Evolutionary conservation across 345 rosid genomes (phyloP).

Genomic region (Balakata baccata): DNA sequence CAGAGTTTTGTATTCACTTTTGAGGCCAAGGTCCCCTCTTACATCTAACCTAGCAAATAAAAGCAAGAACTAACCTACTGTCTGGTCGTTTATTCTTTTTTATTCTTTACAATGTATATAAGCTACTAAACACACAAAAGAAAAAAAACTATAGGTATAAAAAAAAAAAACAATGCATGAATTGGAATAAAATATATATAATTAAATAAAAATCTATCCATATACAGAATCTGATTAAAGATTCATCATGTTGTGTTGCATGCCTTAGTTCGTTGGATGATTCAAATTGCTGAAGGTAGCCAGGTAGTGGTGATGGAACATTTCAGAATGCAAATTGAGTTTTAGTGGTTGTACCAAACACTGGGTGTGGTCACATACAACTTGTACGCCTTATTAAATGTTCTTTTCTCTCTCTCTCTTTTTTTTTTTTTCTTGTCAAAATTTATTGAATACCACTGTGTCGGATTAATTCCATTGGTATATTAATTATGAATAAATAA

Average conservation of each 20-base stretch:
- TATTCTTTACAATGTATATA: constrained; percentile 4
- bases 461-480: no score
- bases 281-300: not conserved
- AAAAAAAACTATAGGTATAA: not conserved
- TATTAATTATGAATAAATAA: no score
- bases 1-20: not conserved
- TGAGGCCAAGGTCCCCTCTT: not conserved
- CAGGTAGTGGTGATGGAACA: not conserved
- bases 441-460: no score
- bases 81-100: not conserved
- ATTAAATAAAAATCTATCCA: not conserved
- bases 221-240: not conserved
- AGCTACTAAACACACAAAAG: not conserved
- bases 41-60: not conserved
- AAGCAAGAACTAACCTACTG: not conserved
- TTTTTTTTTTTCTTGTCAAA: no score
- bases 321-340: no score
- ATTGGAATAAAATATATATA: constrained; percentile 7
- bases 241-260: not conserved
- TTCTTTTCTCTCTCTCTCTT: no score
- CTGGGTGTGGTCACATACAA: no score
- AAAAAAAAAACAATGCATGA: not conserved
- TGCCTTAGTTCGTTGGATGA: constrained; percentile 3
- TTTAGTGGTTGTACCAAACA: no score
- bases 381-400: no score